Percentiles rank a stretch among this genome's conserved stretches.
Evolutionary conservation across 441 rosid species (phyloP).

Genomic region (Bocquillonia castaneifolia): DNA sequence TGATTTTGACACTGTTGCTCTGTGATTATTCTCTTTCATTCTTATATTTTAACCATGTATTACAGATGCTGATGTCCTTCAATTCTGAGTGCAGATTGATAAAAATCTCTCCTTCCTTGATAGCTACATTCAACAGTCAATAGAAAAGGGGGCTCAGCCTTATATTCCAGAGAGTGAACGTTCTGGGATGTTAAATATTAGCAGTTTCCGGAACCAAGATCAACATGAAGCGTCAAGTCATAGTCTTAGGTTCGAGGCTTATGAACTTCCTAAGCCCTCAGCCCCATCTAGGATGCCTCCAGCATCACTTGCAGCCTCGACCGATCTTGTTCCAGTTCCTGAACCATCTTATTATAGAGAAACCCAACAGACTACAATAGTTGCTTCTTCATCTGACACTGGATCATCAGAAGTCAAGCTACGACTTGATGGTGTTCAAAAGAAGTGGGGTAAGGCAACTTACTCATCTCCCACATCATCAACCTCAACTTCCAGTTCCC

Average conservation of each 20-base stretch:
- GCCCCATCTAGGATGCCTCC: constrained; percentile 45
- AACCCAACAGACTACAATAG: constrained; percentile 38
- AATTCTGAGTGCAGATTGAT: constrained; percentile 63
- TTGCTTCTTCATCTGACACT: constrained; percentile 45
- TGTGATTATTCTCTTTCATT: not conserved
- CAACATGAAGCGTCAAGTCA: constrained; percentile 60
- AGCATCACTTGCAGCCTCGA: constrained; percentile 39
- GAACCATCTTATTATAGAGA: constrained; percentile 67
- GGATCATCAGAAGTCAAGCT: constrained; percentile 65
- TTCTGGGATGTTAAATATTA: constrained; percentile 40
- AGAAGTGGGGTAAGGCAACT: constrained; percentile 83
- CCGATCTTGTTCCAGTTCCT: constrained; percentile 72
- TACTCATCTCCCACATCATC: constrained; percentile 51
- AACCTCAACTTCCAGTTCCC: constrained; percentile 39
- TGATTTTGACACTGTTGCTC: not conserved
- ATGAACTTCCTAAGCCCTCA: constrained; percentile 73
- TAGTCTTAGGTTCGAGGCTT: constrained; percentile 89
- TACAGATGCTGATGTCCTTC: constrained; percentile 13
- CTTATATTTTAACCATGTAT: not conserved
- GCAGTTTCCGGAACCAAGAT: constrained; percentile 52
- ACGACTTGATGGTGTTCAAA: constrained; percentile 94
- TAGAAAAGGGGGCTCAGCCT: constrained; percentile 78
- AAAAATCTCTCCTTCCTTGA: constrained; percentile 71
- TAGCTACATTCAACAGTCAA: constrained; percentile 57
- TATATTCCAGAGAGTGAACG: constrained; percentile 79